phyloP scores from a whole-genome alignment of 179 eudicot genomes.

The Sideroxylon spinosum region DNA sequence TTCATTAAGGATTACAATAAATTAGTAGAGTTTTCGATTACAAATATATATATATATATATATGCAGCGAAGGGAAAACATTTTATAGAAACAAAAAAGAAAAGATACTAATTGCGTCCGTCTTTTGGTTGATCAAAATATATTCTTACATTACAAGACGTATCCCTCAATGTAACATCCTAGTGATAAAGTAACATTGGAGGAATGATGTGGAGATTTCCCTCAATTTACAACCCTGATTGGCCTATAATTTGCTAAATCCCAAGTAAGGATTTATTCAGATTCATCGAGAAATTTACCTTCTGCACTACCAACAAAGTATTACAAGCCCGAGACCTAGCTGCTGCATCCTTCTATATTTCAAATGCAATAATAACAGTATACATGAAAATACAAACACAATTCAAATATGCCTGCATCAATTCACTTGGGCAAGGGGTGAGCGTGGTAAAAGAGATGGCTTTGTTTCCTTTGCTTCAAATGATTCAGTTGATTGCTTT shows the following conservation, averaged over 20 bases:
- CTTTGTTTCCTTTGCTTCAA: slow-evolving; percentile 53
- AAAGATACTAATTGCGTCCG: too few relatives aligned
- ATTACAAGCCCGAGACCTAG: slow-evolving; percentile 11
- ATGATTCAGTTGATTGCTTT: slow-evolving; percentile 65
- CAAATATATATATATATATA: too few relatives aligned
- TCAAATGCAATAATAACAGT: slow-evolving; percentile 26
- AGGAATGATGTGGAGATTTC: slow-evolving; percentile 11
- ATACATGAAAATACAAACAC: slow-evolving; percentile 37
- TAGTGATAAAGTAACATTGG: not conserved
- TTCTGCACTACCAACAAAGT: slow-evolving; percentile 1
- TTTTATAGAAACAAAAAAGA: too few relatives aligned
- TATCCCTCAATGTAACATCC: not conserved
- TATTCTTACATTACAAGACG: slow-evolving; percentile 15
- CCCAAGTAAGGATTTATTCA: slow-evolving; percentile 65
- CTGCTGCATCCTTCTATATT: slow-evolving; percentile 14
- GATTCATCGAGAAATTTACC: slow-evolving; percentile 17
- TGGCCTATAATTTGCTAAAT: slow-evolving; percentile 24
- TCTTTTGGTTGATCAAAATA: not conserved
- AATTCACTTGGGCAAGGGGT: slow-evolving; percentile 70
- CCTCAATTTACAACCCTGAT: slow-evolving; percentile 15
- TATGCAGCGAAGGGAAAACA: too few relatives aligned
- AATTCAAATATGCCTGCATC: slow-evolving; percentile 15
- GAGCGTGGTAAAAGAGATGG: slow-evolving; percentile 78
- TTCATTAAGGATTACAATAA: too few relatives aligned
- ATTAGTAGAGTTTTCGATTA: too few relatives aligned